Base-by-base conservation (phyloP, 2,329 filamentous ascomycete species). In the Anthostomella pinea region DNA sequence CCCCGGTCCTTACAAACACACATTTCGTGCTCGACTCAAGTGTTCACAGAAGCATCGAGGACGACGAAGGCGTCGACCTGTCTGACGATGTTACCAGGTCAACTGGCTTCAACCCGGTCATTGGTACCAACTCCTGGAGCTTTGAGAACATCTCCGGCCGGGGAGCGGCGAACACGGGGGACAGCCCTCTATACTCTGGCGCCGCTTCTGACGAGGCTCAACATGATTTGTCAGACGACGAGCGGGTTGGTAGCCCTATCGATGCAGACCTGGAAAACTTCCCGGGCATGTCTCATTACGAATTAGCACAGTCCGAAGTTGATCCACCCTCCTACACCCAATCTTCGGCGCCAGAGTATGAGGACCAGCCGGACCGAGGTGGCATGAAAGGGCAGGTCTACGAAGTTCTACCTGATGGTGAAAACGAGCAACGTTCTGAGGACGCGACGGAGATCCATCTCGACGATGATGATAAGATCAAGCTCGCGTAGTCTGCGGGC, bases 401-500 rank as follows among this genome's bases (percentile, higher is more conserved):
- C 34, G 63, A 64, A 13, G 62, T 73, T 30, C 59, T 64, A 14
- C 53, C 62, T 8, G 50, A 58, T 4, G 57, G 51, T 18, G 59
- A 57, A 11, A 59, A 53, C 16, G 65, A 67, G 17, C 52, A 49
- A 18, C 57, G 56, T 33, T 70, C 66, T 9, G 68, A 69, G 20
- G 68, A 70, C 25, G 70, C 72, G 6, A 58, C 70, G 6, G 72
- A 75, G 52, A 75, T 74, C 28, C 69, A 72, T 41, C 51, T 74
- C 14, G 68, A 69, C 25, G 67, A 67, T 30, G 63, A 66, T 35
- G 58, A 64, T 30, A 58, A 58, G 41, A 43, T 56, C 37, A 56
- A 51, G 37, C 30, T 52, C 32, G 36, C 37, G 11, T 53, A 50
- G 36, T 22, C 19, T 13, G 27, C 16, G 24, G 31, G 24, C 13